Percentiles rank a stretch among this genome's conserved stretches.
These are phyloP conservation scores for Dendrobium nobile DNA, from an alignment of 106 monocot genomes.

Conservation along the genomic window DNA sequence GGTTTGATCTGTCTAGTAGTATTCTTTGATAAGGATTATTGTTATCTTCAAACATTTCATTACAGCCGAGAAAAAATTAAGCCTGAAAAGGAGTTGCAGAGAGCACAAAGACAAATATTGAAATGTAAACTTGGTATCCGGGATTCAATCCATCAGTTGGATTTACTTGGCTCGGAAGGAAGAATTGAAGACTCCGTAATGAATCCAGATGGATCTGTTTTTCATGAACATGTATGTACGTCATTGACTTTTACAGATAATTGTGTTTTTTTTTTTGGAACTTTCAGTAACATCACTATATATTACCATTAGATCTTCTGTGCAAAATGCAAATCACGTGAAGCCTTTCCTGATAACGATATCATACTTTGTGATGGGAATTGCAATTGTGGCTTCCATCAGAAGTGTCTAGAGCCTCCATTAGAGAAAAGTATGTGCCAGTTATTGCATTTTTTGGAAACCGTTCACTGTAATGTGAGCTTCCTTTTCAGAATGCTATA, in stretches of 20 bases:
- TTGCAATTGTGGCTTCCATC: constrained; percentile 73
- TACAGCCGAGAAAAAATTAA: constrained; percentile 78
- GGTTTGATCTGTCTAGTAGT: not conserved
- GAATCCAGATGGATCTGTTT: constrained; percentile 57
- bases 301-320: constrained; percentile 47
- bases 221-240: constrained; percentile 56
- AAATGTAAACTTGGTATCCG: constrained; percentile 82
- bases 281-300: not conserved
- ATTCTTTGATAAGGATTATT: constrained; percentile 5
- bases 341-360: constrained; percentile 69
- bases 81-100: constrained; percentile 79
- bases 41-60: not conserved
- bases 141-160: constrained; percentile 60
- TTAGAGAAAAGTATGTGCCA: constrained; percentile 39
- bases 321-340: constrained; percentile 65
- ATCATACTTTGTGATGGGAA: constrained; percentile 64
- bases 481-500: not conserved
- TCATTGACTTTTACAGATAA: not conserved
- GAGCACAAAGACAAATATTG: constrained; percentile 71
- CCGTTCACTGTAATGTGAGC: not conserved
- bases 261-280: not conserved
- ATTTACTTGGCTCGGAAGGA: constrained; percentile 55
- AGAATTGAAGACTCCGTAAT: constrained; percentile 44
- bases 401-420: constrained; percentile 73
- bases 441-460: not conserved